Percentiles rank a stretch among this genome's conserved stretches.
phyloP scores from a whole-genome alignment of 73 alveolate genomes.

The Paramecium biaurelia region DNA sequence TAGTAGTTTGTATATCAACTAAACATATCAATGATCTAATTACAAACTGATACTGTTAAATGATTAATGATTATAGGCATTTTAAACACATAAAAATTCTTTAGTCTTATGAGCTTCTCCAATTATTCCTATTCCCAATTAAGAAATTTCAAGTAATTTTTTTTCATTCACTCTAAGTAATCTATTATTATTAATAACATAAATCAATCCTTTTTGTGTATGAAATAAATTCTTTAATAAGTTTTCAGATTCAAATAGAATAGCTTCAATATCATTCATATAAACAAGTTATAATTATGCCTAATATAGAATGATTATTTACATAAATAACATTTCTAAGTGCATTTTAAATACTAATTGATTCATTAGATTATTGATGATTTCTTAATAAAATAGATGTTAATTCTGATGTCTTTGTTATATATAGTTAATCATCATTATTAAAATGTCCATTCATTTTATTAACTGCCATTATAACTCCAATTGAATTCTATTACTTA shows the following conservation, averaged over 20 bases:
- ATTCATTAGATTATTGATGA: constrained; percentile 35
- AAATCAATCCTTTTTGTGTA: constrained; percentile 18
- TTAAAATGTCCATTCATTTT: constrained; percentile 35
- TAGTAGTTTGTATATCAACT: constrained; percentile 31
- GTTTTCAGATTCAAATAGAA: background rate
- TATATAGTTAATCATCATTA: constrained; percentile 5
- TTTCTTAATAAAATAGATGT: background rate
- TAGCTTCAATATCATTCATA: background rate
- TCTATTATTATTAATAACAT: background rate
- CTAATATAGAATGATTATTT: background rate
- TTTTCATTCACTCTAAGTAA: background rate
- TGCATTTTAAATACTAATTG: constrained; percentile 4
- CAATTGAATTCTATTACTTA: background rate
- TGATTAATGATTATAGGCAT: constrained; percentile 25
- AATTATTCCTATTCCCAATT: background rate
- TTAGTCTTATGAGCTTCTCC: background rate
- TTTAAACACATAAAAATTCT: constrained; percentile 1
- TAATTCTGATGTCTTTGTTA: background rate
- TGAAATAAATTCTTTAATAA: background rate
- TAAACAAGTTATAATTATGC: background rate
- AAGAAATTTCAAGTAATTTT: background rate
- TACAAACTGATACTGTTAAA: background rate
- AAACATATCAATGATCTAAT: background rate
- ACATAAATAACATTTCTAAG: constrained; percentile 10
- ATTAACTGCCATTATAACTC: constrained; percentile 23